A percentile compares a stretch with the other conserved stretches of the same genome.
Evolutionary conservation across 202 grass and related monocot species (phyloP).

Genomic region (Panicum virgatum): DNA sequence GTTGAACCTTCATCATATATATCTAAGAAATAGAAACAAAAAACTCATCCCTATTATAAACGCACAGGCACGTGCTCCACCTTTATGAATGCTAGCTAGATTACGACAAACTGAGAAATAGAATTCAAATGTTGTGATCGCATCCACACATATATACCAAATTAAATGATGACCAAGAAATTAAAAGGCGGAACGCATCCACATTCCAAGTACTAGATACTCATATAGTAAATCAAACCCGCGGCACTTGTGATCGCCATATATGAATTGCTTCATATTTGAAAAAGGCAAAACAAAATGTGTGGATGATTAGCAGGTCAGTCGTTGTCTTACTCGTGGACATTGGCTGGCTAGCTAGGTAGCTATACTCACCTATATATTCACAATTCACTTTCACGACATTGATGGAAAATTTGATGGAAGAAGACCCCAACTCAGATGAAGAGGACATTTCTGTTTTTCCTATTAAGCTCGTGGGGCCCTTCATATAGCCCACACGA

Average conservation of each 20-base stretch:
- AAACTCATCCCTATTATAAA: too few relatives aligned
- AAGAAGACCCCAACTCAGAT: conserved; percentile 7
- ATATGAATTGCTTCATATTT: neutral
- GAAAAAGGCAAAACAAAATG: neutral
- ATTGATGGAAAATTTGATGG: neutral
- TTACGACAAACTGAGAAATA: too few relatives aligned
- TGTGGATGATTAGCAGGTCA: conserved; percentile 9
- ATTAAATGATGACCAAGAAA: too few relatives aligned
- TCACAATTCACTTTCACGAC: conserved; percentile 44
- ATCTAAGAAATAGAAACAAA: too few relatives aligned
- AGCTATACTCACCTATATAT: neutral
- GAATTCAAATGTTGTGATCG: too few relatives aligned
- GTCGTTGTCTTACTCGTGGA: conserved; percentile 18
- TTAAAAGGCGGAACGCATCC: too few relatives aligned
- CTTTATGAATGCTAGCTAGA: too few relatives aligned
- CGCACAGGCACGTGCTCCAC: too few relatives aligned
- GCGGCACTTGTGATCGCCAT: neutral
- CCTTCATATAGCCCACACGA: neutral
- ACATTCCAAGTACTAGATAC: neutral
- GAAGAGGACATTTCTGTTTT: conserved; percentile 2
- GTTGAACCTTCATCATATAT: too few relatives aligned
- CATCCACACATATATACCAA: too few relatives aligned
- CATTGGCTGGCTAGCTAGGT: neutral
- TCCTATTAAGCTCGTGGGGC: neutral
- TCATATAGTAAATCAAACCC: neutral